Evolutionary conservation across 352 stramenopile species (phyloP), one percentile per base, ranked within the genome.

Genomic region (Pythium chondricola): DNA sequence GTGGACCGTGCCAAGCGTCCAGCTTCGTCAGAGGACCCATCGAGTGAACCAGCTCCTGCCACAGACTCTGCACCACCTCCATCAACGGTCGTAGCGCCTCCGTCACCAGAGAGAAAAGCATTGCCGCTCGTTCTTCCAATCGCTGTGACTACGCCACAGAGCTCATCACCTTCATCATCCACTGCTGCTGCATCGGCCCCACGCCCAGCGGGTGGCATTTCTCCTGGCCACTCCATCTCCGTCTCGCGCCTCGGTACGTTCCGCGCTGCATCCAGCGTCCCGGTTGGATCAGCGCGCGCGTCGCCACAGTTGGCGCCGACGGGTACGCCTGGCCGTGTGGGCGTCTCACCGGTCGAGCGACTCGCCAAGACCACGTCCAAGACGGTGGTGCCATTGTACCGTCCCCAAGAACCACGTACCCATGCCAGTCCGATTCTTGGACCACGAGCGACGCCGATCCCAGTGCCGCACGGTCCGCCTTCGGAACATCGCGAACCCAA

Each of bases 301-400:
- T 69, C 69, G 14, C 56, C 69, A 22, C 66, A 79, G 17, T 51
- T 83, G 17, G 63, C 73, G 17, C 63, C 71, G 7, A 36, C 8
- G n/a, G 29, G 6, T 27, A 10, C 8, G 18, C n/a, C n/a, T n/a
- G n/a, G n/a, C n/a, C n/a, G n/a, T n/a, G n/a, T n/a, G n/a, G n/a
- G n/a, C n/a, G n/a, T n/a, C n/a, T n/a, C n/a, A n/a, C n/a, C 55
- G 37, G 61, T 78, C 1, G 76, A 88, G 50, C 69, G 77, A 18
- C 64, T 88, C 16, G 61, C 68, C 0, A 85, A 86, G 63, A 88
- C 86, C 29, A 73, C 72, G 27, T 80, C 71, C 9, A 64, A 60
- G 57, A 37, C 49, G 21, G 18, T 27, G 16, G 55, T 65, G 26
- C 57, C 57, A 26, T 27, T 65, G 2, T 64, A 58, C 22, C 56